A percentile compares a stretch with the other conserved stretches of the same genome.
Evolutionary conservation across 1,139 yeast genomes (phyloP).

Genomic region (Hemisphaericaspora xylofermentans): DNA sequence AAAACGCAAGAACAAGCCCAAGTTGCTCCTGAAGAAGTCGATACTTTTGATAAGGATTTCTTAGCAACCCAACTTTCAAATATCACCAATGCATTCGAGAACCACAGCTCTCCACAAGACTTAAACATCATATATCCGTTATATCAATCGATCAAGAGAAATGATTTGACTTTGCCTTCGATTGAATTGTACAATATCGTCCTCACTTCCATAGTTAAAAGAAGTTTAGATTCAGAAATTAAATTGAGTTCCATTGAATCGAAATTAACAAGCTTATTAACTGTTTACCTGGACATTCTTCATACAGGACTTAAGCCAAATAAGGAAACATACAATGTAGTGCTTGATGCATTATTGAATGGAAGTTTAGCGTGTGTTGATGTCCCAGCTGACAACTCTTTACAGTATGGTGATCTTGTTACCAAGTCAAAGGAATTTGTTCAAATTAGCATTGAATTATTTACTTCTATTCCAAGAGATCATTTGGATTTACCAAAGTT

Average conservation of each 20-base stretch:
- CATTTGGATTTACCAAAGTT: slow-evolving; percentile 28
- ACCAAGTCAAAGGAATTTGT: slow-evolving; percentile 60
- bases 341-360: slow-evolving; percentile 49
- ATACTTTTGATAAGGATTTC: slow-evolving; percentile 24
- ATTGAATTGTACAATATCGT: slow-evolving; percentile 38
- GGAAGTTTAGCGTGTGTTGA: slow-evolving; percentile 39
- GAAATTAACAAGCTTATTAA: slow-evolving; percentile 56
- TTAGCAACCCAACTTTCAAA: slow-evolving; percentile 22
- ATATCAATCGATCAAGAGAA: slow-evolving; percentile 43
- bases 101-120: slow-evolving; percentile 20
- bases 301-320: slow-evolving; percentile 50
- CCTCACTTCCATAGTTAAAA: slow-evolving; percentile 30
- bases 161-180: slow-evolving; percentile 32
- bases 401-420: slow-evolving; percentile 26
- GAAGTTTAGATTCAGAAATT: slow-evolving; percentile 28
- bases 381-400: slow-evolving; percentile 12
- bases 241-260: slow-evolving; percentile 32
- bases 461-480: slow-evolving; percentile 39
- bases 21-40: slow-evolving; percentile 2
- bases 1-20: neutral
- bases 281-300: slow-evolving; percentile 66
- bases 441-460: slow-evolving; percentile 61
- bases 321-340: slow-evolving; percentile 49
- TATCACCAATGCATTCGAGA: slow-evolving; percentile 19
- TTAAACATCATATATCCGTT: slow-evolving; percentile 40